Evolutionary conservation across 1,284 basidiomycete species (phyloP).

Genomic region (Uromyces viciae-fabae): DNA sequence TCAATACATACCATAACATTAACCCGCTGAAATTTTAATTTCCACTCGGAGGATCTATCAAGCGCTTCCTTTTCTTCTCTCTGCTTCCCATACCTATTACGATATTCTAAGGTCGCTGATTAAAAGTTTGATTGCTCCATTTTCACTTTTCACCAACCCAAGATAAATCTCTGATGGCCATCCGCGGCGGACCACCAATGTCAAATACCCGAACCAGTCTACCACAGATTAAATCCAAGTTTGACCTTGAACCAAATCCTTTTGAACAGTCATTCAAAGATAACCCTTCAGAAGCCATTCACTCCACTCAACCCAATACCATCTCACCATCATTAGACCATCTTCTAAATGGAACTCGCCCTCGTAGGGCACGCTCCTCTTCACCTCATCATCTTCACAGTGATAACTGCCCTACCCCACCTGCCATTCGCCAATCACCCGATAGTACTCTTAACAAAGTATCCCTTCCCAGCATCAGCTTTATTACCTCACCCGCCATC

Average conservation of each 20-base stretch:
- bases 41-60: too few species aligned
- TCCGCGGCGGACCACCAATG: constrained; percentile 25
- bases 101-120: background rate
- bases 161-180: constrained; percentile 17
- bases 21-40: too few species aligned
- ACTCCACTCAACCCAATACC: constrained; percentile 6
- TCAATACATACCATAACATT: background rate
- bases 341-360: constrained; percentile 14
- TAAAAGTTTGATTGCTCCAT: background rate
- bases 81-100: background rate
- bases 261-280: constrained; percentile 87
- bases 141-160: background rate
- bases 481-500: constrained; percentile 30
- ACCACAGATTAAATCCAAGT: constrained; percentile 47
- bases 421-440: constrained; percentile 30
- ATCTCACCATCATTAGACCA: constrained; percentile 35
- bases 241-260: constrained; percentile 79
- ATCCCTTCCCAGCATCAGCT: constrained; percentile 37
- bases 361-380: constrained; percentile 23
- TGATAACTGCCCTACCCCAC: constrained; percentile 26
- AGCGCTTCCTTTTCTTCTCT: background rate
- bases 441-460: constrained; percentile 29
- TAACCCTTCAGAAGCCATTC: background rate
- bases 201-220: constrained; percentile 42
- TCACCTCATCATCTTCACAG: background rate